Evolutionary conservation across 345 rosid genomes (phyloP), one percentile per base, ranked within the genome.

Genomic region (Lenwebbia sp.): DNA sequence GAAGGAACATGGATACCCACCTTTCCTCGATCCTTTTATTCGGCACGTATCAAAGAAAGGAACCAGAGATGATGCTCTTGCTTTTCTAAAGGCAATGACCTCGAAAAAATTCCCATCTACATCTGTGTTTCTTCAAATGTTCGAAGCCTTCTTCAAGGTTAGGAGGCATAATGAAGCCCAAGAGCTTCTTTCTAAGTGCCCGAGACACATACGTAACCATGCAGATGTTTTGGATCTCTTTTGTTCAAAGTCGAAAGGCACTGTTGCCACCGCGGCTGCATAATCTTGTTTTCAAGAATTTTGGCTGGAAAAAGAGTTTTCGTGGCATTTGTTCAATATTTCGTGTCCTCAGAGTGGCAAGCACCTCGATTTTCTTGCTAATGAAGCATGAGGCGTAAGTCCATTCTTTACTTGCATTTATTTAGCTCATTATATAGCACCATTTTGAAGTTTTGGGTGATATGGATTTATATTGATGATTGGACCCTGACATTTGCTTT

Each of bases 201-300:
- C 98, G 21, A 86, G 88, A 54, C 88, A 88, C 85, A 86, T 96
- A 87, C 97, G 98, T 44, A 92, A 92, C 91, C 89, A 93, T 90
- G 93, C 97, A 19, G 98, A 96, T 91, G 94, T 95, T 88, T 88
- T 95, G 90, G 90, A 92, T 91, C 96, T 97, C 89, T 96, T 97
- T 87, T 88, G 76, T 89, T 88, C 94, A 83, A 88, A 87, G 51
- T 86, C 88, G 49, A 89, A 89, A 86, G 86, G 51, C 54, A 70
- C 74, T 76, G 62, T 88, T 76, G 84, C 92, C 52, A 49, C 89
- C 53, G 88, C 82, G 55, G 76, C 47, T 44, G 47, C 47, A 44
- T 44, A 44, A 44, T 75, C 70, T 55, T 76, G 54, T 54, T 23
- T 33, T 70, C 37, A 54, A 41, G 40, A 85, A 76, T 85, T 75